Conservation (phyloP, 768 basidiomycete genomes). For the Suillus weaverae region DNA sequence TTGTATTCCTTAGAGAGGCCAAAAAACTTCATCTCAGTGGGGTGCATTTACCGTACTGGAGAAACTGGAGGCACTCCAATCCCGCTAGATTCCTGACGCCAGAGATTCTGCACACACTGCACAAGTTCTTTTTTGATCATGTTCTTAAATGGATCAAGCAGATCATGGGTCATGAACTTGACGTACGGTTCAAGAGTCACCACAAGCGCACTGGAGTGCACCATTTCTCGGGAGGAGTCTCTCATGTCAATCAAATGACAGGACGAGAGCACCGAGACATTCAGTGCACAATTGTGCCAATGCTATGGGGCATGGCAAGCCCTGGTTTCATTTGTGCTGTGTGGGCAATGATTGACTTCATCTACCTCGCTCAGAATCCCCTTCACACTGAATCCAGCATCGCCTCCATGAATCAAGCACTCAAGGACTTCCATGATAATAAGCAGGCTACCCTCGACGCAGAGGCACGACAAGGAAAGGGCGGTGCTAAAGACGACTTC, state of each 20-base stretch:
- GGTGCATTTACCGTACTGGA: too few species aligned
- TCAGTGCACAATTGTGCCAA: conserved; percentile 33
- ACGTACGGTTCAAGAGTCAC: conserved; percentile 36
- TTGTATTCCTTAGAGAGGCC: too few species aligned
- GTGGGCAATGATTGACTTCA: conserved; percentile 37
- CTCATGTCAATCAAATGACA: conserved; percentile 42
- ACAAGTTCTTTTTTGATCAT: too few species aligned
- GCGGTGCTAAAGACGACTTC: conserved; percentile 18
- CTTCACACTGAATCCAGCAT: conserved; percentile 15
- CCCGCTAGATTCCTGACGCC: too few species aligned
- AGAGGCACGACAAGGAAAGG: conserved; percentile 12
- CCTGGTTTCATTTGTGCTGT: conserved; percentile 31
- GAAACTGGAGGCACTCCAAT: too few species aligned
- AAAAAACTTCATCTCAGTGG: too few species aligned
- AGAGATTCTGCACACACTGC: too few species aligned
- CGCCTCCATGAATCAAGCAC: background rate
- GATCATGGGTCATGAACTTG: conserved; percentile 29
- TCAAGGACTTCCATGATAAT: conserved; percentile 1
- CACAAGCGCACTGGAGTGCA: conserved; percentile 36
- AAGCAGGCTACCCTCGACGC: background rate
- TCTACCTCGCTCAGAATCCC: conserved; percentile 11
- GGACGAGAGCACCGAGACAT: conserved; percentile 40
- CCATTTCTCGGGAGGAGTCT: conserved; percentile 40
- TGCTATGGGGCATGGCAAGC: conserved; percentile 34
- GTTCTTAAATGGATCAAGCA: background rate